Percentiles rank a stretch among this genome's conserved stretches.
These are phyloP conservation scores for Salix koriyanagi DNA, from an alignment of 345 rosid genomes.

Conservation along the genomic window DNA sequence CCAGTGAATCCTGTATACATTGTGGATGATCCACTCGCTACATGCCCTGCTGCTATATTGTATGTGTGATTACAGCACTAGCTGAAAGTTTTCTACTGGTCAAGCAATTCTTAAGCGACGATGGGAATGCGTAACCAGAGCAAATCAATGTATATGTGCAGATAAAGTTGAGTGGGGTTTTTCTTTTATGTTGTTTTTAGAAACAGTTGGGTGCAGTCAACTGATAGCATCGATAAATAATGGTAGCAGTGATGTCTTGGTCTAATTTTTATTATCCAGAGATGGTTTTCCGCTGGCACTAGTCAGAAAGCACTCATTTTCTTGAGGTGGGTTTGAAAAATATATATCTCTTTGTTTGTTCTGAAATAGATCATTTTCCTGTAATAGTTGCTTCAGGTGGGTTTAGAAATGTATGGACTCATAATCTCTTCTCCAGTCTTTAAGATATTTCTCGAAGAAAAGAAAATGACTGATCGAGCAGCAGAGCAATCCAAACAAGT, in stretches of 20 bases:
- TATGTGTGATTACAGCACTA: neutral
- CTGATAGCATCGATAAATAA: neutral
- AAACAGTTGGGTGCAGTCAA: neutral
- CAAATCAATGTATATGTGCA: neutral
- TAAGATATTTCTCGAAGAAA: slow-evolving; percentile 11
- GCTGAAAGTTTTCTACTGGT: neutral
- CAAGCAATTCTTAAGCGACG: neutral
- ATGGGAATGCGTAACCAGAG: neutral
- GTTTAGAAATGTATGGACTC: neutral
- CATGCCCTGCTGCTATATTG: neutral
- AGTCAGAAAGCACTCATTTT: neutral
- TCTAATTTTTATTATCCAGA: no score
- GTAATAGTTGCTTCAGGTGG: no score
- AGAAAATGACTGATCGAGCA: slow-evolving; percentile 25
- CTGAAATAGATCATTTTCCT: no score
- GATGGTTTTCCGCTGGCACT: neutral
- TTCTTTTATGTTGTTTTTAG: no score
- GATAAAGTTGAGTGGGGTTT: neutral
- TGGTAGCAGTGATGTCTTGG: neutral
- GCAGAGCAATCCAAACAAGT: slow-evolving; percentile 15
- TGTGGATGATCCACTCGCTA: neutral
- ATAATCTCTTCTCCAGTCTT: neutral
- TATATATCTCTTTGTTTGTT: neutral
- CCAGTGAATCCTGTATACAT: slow-evolving; percentile 19
- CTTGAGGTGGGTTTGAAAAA: no score